Conservation (phyloP, 768 basidiomycete genomes). For the Hericium rajendrae region DNA sequence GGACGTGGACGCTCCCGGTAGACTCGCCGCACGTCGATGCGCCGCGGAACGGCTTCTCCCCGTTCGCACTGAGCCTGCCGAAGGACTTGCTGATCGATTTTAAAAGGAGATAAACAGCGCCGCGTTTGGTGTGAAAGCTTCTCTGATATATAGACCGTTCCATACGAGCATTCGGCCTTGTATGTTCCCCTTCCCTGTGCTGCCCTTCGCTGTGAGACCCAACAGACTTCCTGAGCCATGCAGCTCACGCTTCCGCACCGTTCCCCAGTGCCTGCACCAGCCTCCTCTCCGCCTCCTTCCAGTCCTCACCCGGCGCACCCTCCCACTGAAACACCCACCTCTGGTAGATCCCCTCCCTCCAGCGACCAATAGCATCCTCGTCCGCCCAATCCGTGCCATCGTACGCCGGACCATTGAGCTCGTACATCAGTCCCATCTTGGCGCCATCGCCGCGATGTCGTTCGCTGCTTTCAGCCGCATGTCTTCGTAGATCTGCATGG, state of each 20-base stretch:
- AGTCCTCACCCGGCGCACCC: neutral
- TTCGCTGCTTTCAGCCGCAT: neutral
- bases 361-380: neutral
- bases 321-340: neutral
- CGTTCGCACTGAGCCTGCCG: constrained; percentile 28
- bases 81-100: constrained; percentile 24
- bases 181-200: too few species aligned
- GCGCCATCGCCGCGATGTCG: neutral
- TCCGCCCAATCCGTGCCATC: neutral
- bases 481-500: neutral
- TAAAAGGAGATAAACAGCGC: neutral
- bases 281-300: neutral
- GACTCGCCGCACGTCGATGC: constrained; percentile 9
- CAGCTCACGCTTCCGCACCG: too few species aligned
- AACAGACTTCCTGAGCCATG: too few species aligned
- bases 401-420: neutral
- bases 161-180: too few species aligned
- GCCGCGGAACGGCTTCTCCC: constrained; percentile 26
- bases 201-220: too few species aligned
- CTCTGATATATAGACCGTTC: too few species aligned
- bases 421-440: neutral
- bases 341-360: neutral
- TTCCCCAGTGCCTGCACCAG: neutral
- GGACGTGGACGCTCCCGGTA: constrained; percentile 25
- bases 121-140: too few species aligned